Evolutionary conservation across 2,329 filamentous ascomycete genomes (phyloP).

Genomic region (Sporothrix variecibatus): DNA sequence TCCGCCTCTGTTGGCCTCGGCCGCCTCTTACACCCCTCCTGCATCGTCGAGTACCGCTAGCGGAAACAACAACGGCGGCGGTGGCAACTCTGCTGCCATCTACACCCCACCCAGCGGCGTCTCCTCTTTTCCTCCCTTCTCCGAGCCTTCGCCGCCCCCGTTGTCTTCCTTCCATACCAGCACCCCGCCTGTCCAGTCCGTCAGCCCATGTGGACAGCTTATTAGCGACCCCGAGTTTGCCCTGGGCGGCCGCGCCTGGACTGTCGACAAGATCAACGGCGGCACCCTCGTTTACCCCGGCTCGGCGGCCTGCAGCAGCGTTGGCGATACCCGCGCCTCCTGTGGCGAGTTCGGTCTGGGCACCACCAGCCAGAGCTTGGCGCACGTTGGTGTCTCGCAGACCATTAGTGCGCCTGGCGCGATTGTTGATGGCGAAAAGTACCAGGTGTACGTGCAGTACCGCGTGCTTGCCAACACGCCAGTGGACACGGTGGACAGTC

Average conservation of each 20-base stretch:
- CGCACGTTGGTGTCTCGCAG: background rate
- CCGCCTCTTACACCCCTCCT: background rate
- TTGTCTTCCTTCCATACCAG: background rate
- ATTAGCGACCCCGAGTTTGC: background rate
- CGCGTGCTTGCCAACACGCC: background rate
- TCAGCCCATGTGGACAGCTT: slow-evolving; percentile 8
- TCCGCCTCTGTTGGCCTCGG: background rate
- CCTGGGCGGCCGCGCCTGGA: background rate
- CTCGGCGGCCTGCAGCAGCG: background rate
- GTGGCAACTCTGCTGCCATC: background rate
- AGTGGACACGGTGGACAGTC: background rate
- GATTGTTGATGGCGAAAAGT: background rate
- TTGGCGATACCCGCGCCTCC: background rate
- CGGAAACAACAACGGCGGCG: background rate
- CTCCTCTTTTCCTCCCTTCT: background rate
- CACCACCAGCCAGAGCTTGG: background rate
- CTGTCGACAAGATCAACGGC: background rate
- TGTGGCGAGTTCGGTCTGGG: background rate
- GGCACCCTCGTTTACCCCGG: background rate
- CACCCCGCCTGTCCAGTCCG: background rate
- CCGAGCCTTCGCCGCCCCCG: background rate
- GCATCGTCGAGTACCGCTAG: background rate
- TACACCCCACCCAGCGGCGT: background rate
- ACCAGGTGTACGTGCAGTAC: slow-evolving; percentile 15
- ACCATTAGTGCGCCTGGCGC: background rate